Base-by-base conservation (phyloP, 371 early-diverging fungal species). In the Mucor saturninus region DNA sequence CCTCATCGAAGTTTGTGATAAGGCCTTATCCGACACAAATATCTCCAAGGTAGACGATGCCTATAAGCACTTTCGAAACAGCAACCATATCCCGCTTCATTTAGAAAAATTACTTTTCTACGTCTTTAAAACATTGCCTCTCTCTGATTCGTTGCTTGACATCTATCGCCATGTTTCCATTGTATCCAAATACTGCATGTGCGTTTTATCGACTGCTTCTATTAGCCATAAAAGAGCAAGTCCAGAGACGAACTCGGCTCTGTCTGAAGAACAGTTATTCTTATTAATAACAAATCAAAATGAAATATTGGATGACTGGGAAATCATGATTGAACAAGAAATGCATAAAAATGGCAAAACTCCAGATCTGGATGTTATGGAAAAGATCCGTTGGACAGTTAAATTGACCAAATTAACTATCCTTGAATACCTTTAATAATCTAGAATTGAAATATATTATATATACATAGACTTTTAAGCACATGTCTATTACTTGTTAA, bases 331-430 rank as follows among this genome's bases (percentile, higher is more conserved):
- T 0, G 70, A 70, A 52, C 14, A 49, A 4, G 29, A 49, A 8
- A 31, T 50, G 3, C 10, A 21, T 1, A 42, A 37, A 7, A 14
- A 38, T 14, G 10, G n/a, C 5, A 8, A 38, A 21, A 30, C 2
- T 30, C 14, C 31, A 0, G 57, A 58, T 39, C 29, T 63, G 13
- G 37, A 43, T 3, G 11, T 54, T 4, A 26, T 59, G 8, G 71
- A 62, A 35, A 61, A 67, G 15, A 67, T 71, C 28, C 64, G 67
- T 14, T 67, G 71, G 68, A 29, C 61, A 1, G 52, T 67, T 2
- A 68, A 63, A 26, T 60, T 63, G 26, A 64, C 68, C 11, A 55
- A 28, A 26, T 13, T 71, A 15, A 65, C 62, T 3, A 32, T 70
- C 13, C 42, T 46, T 2, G 65, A 65, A 21, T 65, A 65, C 37